Evolutionary conservation across 177 flowering plant species (phyloP).

Genomic region (Vitis hybrid): DNA sequence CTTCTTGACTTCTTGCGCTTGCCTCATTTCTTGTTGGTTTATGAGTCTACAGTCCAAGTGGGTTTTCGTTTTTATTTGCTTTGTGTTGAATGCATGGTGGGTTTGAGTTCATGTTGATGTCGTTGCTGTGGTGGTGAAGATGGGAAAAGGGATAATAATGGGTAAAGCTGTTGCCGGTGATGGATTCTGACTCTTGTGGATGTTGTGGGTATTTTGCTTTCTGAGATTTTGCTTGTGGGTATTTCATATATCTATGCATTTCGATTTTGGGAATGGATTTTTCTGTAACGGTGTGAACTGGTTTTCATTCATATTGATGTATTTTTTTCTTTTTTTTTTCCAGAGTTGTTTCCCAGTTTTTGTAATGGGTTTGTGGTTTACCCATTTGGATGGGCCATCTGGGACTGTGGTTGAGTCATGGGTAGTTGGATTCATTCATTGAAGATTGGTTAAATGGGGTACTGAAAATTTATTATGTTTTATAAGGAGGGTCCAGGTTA

Average conservation of each 20-base stretch:
- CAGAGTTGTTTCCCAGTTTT: neutral
- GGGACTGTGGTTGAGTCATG: neutral
- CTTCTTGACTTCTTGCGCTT: neutral
- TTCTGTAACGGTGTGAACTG: no score
- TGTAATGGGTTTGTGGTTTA: neutral
- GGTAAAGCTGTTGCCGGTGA: neutral
- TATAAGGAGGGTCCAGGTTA: neutral
- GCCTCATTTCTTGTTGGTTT: neutral
- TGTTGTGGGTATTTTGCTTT: neutral
- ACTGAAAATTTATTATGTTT: neutral
- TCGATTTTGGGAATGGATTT: neutral
- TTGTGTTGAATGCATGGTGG: constrained; percentile 16
- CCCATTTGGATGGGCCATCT: neutral
- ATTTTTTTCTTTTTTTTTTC: no score
- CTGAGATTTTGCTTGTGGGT: neutral
- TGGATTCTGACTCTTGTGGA: neutral
- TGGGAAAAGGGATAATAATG: neutral
- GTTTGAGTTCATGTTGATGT: constrained; percentile 13
- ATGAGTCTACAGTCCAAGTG: neutral
- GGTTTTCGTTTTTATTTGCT: constrained; percentile 5
- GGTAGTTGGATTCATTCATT: neutral
- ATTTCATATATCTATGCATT: neutral
- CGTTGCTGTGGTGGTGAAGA: constrained; percentile 5
- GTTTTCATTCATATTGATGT: no score
- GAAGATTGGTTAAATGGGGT: neutral